Evolutionary conservation across 306 rosid species (phyloP).

Genomic region (Trifolium fragiferum): DNA sequence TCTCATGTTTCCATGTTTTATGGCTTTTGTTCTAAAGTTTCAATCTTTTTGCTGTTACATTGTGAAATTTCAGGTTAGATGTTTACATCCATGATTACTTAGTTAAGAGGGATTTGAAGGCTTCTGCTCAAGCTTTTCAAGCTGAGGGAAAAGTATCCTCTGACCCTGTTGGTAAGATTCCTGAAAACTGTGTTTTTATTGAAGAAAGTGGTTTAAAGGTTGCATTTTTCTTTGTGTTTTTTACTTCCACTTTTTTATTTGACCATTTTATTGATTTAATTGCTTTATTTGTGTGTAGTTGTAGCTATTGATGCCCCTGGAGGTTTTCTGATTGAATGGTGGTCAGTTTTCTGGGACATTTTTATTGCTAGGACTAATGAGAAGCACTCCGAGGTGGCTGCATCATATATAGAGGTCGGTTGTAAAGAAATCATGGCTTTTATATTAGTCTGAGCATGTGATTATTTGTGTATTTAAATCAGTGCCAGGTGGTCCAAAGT

Average conservation of each 20-base stretch:
- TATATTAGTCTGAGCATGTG: conserved; percentile 18
- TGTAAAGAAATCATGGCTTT: conserved; percentile 8
- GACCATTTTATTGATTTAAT: conserved; percentile 25
- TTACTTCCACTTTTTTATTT: neutral
- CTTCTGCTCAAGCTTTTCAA: conserved; percentile 97
- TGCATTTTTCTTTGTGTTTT: conserved; percentile 3
- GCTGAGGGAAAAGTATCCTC: conserved; percentile 98
- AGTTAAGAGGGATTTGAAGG: conserved; percentile 94
- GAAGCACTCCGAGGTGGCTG: conserved; percentile 99
- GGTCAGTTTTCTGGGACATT: conserved; percentile 99
- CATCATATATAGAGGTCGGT: conserved; percentile 97
- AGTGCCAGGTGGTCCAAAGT: neutral
- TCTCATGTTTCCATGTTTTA: no score
- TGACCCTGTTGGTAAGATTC: conserved; percentile 95
- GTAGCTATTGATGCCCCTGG: conserved; percentile 99
- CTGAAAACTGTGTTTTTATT: conserved; percentile 7
- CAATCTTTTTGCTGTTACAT: conserved; percentile 17
- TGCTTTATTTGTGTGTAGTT: conserved; percentile 31
- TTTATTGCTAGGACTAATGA: conserved; percentile 98
- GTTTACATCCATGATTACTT: conserved; percentile 96
- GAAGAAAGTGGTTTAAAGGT: conserved; percentile 19
- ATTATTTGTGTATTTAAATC: neutral
- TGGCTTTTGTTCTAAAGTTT: conserved; percentile 6
- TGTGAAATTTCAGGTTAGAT: conserved; percentile 75
- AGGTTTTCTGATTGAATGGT: conserved; percentile 98